Evolutionary conservation across 1,139 yeast species (phyloP), one percentile per base, ranked within the genome.

Genomic region (Candida pseudoviswanathii): DNA sequence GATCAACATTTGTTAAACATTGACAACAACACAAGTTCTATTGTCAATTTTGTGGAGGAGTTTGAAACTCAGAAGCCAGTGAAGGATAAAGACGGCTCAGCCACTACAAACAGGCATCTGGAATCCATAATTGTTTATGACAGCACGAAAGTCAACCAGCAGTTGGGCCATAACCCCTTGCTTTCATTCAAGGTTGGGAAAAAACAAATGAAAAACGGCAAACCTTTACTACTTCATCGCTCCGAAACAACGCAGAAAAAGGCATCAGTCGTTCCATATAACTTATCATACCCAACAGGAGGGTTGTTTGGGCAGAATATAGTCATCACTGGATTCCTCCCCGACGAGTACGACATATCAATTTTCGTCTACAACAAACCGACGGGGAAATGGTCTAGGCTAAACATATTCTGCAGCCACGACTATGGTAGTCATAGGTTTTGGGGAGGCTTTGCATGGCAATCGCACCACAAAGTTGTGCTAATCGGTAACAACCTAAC

Each of bases 371-470:
- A 76, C 68, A 84, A 85, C 64, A 74, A 75, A 11, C 81, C 85
- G 0, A 78, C 89, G 0, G 81, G 81, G 1, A 80, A 78, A 57
- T 86, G 92, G 91, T 80, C 86, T 0, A 69, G 85, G 47, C 63
- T 86, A 26, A 84, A 81, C 55, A 69, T 79, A 2, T 74, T 73
- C 49, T 84, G 89, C 61, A 73, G 77, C 48, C 85, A 81, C 56
- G 81, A 77, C 45, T 70, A 75, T 43, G 80, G 81, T 21, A 74
- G 79, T 6, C 88, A 85, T 58, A 67, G 86, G 46, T 76, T 85
- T 49, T 81, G 88, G 81, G 84, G 82, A 52, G 83, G 88, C 0
- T 84, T 79, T 65, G 82, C 83, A 0, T 86, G 94, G 94, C 78
- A 78, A 42, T 84, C 91, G 1, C 94, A 86, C 65, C 92, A 86